phyloP scores from a whole-genome alignment of 1,284 basidiomycete species.

The Ustilago crameri region DNA sequence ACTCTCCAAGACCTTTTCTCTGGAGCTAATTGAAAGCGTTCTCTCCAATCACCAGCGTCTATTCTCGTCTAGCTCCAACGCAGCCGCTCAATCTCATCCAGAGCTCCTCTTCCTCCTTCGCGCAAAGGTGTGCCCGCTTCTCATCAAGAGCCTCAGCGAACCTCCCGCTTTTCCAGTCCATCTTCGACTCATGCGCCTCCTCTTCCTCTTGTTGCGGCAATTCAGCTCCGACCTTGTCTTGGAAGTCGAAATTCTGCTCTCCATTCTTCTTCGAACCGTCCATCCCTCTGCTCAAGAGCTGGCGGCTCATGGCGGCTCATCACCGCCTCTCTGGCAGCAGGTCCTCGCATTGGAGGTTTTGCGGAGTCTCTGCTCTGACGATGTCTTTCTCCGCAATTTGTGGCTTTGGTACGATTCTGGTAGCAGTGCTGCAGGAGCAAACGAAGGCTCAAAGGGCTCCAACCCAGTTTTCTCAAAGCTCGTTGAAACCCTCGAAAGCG shows the following conservation, averaged over 20 bases:
- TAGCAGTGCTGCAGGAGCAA: slow-evolving; percentile 1
- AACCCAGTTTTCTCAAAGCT: slow-evolving; percentile 54
- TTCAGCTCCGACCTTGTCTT: slow-evolving; percentile 78
- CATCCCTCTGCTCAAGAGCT: slow-evolving; percentile 32
- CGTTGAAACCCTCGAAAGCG: slow-evolving; percentile 45
- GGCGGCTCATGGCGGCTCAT: slow-evolving; percentile 33
- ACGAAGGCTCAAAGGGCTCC: slow-evolving; percentile 14
- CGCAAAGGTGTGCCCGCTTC: slow-evolving; percentile 87
- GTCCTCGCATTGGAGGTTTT: slow-evolving; percentile 64
- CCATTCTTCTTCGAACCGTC: slow-evolving; percentile 57
- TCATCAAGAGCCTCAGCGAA: slow-evolving; percentile 79
- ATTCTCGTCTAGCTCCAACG: slow-evolving; percentile 70
- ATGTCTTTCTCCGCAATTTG: slow-evolving; percentile 56
- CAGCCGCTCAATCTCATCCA: slow-evolving; percentile 70
- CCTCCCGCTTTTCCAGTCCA: slow-evolving; percentile 86
- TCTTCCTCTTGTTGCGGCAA: slow-evolving; percentile 91
- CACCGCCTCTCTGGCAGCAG: slow-evolving; percentile 57
- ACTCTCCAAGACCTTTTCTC: slow-evolving; percentile 89
- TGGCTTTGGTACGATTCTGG: slow-evolving; percentile 61
- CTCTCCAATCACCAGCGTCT: slow-evolving; percentile 91
- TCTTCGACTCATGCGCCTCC: slow-evolving; percentile 88
- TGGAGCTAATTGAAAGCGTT: slow-evolving; percentile 96
- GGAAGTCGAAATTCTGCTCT: slow-evolving; percentile 66
- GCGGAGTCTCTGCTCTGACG: slow-evolving; percentile 59
- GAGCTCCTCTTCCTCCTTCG: slow-evolving; percentile 85